Evolutionary conservation across 192 early-diverging fungal species (phyloP).

Genomic region (Nowakowskiella sp.): DNA sequence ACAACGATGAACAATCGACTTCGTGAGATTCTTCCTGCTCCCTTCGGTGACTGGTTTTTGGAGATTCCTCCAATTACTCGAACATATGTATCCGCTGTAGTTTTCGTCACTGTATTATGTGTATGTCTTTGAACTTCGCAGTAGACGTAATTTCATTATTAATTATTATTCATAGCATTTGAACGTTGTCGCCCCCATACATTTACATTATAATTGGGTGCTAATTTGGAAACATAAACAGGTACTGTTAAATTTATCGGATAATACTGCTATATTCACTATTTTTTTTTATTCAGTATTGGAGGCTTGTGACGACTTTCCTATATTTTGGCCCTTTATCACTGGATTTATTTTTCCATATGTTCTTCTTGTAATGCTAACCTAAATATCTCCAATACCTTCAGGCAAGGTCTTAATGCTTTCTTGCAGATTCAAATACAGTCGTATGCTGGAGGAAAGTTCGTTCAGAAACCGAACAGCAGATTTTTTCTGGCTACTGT

Average conservation of each 20-base stretch:
- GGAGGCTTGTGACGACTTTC: constrained; percentile 88
- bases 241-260: constrained; percentile 30
- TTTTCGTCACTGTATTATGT: constrained; percentile 66
- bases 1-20: too few species aligned
- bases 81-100: constrained; percentile 73
- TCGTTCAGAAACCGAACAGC: constrained; percentile 81
- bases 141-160: constrained; percentile 8
- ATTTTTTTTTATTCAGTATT: constrained; percentile 56
- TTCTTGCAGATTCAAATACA: constrained; percentile 65
- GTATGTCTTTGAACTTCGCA: constrained; percentile 34
- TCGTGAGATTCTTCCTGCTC: too few species aligned
- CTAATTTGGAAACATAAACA: constrained; percentile 59
- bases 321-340: constrained; percentile 88
- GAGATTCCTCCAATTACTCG: constrained; percentile 78
- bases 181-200: constrained; percentile 66
- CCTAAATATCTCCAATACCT: constrained; percentile 13
- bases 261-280: background rate
- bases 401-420: constrained; percentile 1
- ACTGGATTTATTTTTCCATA: constrained; percentile 87
- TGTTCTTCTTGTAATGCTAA: constrained; percentile 66
- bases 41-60: too few species aligned
- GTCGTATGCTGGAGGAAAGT: constrained; percentile 87
- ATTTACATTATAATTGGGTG: constrained; percentile 74
- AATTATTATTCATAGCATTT: constrained; percentile 73
- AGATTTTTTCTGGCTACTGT: constrained; percentile 87